These are phyloP conservation scores for Teunomyces gatunensis DNA, from an alignment of 805 yeast species.

Conservation along the genomic window DNA sequence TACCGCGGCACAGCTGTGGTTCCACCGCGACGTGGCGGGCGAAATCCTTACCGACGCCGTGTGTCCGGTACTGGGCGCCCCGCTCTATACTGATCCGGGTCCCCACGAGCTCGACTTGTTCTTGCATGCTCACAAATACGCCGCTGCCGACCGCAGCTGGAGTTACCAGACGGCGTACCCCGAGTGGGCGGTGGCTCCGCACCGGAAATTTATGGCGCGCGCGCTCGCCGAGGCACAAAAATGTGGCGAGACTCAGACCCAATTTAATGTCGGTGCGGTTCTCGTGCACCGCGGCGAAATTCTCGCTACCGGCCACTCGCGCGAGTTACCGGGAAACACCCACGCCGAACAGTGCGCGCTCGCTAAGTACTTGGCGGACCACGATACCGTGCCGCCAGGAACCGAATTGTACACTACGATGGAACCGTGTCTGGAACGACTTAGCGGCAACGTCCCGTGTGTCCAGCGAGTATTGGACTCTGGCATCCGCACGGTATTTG, in stretches of 20 bases:
- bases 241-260: constrained; percentile 80
- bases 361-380: constrained; percentile 57
- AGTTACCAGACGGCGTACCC: constrained; percentile 74
- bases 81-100: constrained; percentile 83
- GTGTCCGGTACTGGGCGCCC: constrained; percentile 68
- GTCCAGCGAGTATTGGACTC: constrained; percentile 68
- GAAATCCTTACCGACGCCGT: constrained; percentile 57
- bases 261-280: constrained; percentile 93
- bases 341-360: constrained; percentile 97
- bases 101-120: constrained; percentile 82
- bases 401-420: constrained; percentile 88
- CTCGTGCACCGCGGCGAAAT: constrained; percentile 60
- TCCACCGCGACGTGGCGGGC: constrained; percentile 57
- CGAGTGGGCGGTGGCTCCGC: constrained; percentile 71
- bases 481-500: constrained; percentile 70
- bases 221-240: constrained; percentile 78
- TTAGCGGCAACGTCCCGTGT: constrained; percentile 91
- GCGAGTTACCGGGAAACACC: constrained; percentile 92
- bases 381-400: constrained; percentile 61
- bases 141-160: constrained; percentile 61
- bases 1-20: constrained; percentile 65
- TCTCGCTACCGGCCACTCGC: constrained; percentile 79
- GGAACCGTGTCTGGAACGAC: constrained; percentile 92
- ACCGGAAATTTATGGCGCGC: constrained; percentile 60
- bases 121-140: constrained; percentile 87